These are phyloP conservation scores for Trichoderma orchidacearum DNA, from an alignment of 495 filamentous ascomycete species.

Conservation along the genomic window DNA sequence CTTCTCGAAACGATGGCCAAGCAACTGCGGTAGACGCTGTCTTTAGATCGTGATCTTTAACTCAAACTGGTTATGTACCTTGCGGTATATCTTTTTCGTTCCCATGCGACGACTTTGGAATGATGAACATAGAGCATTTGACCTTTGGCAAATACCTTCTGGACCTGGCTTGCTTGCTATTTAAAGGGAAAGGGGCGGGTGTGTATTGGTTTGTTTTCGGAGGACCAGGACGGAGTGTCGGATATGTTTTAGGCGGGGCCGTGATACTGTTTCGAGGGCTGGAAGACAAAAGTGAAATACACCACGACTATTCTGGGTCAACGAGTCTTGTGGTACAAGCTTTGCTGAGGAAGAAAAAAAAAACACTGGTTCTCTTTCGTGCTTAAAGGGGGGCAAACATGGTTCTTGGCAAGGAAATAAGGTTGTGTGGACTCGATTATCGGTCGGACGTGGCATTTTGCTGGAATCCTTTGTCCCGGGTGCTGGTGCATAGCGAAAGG, in stretches of 20 bases:
- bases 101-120: conserved; percentile 14
- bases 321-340: not conserved
- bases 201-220: conserved; percentile 4
- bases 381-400: not conserved
- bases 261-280: not conserved
- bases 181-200: conserved; percentile 5
- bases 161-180: conserved; percentile 19
- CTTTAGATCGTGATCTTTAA: not conserved
- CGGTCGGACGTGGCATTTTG: conserved; percentile 1
- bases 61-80: conserved; percentile 7
- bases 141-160: conserved; percentile 20
- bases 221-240: conserved; percentile 3
- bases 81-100: conserved; percentile 12
- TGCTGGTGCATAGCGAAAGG: conserved; percentile 36
- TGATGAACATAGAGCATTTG: conserved; percentile 17
- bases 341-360: not conserved
- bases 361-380: not conserved
- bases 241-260: conserved; percentile 1
- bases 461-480: conserved; percentile 1
- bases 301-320: not conserved
- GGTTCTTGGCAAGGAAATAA: conserved; percentile 1
- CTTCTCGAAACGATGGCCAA: not conserved
- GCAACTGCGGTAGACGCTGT: not conserved
- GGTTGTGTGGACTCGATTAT: conserved; percentile 1
- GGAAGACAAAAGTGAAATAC: conserved; percentile 1